phyloP scores from a whole-genome alignment of 1,284 basidiomycete genomes.

The Cutaneotrichosporon sp. region DNA sequence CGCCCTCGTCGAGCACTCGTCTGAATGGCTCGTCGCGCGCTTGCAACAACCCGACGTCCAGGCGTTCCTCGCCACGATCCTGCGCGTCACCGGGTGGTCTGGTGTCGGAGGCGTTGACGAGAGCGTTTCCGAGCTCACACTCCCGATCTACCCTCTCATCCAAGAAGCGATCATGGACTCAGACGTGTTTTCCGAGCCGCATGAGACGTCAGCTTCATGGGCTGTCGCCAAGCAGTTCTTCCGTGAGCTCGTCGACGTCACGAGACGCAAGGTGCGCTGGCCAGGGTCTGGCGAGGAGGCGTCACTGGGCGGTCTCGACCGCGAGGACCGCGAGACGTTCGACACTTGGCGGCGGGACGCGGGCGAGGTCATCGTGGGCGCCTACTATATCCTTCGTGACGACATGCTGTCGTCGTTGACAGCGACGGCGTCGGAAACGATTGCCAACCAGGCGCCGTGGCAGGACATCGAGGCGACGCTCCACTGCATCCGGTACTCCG shows the following conservation, averaged over 20 bases:
- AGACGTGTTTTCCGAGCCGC: conserved; percentile 59
- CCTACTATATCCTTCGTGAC: conserved; percentile 81
- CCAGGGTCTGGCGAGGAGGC: conserved; percentile 56
- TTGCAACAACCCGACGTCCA: conserved; percentile 65
- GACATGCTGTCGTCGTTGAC: conserved; percentile 73
- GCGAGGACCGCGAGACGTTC: conserved; percentile 55
- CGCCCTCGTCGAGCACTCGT: conserved; percentile 79
- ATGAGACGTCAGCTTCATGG: conserved; percentile 53
- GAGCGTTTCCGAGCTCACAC: conserved; percentile 77
- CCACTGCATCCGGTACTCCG: conserved; percentile 77
- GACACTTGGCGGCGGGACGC: conserved; percentile 73
- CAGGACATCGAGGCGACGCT: conserved; percentile 76
- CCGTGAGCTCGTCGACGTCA: conserved; percentile 67
- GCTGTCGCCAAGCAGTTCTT: conserved; percentile 72
- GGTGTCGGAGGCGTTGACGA: conserved; percentile 77
- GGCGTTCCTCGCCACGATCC: conserved; percentile 65
- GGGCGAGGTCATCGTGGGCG: conserved; percentile 85
- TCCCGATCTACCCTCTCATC: conserved; percentile 82
- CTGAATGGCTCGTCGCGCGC: conserved; percentile 70
- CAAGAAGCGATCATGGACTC: conserved; percentile 81
- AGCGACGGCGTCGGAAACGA: conserved; percentile 60
- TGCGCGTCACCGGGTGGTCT: conserved; percentile 72
- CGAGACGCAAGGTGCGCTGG: conserved; percentile 73
- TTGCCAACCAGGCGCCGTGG: conserved; percentile 33
- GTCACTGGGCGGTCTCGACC: conserved; percentile 60